A percentile compares a stretch with the other conserved stretches of the same genome.
These are phyloP conservation scores for Colletotrichum lini DNA, from an alignment of 2,329 filamentous ascomycete genomes.

Conservation along the genomic window DNA sequence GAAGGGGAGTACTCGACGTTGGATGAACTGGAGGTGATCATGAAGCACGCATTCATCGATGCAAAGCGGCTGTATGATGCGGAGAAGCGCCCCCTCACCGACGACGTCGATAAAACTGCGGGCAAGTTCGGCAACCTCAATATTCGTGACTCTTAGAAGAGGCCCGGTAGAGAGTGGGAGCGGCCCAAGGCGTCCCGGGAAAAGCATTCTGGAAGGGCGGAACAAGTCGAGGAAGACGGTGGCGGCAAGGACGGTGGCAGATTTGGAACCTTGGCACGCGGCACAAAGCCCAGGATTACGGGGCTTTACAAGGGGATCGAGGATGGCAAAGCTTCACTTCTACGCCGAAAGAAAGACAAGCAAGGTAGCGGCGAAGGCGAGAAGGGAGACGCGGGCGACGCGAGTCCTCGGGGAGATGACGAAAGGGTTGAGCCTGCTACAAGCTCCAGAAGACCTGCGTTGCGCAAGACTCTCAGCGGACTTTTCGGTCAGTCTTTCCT, in stretches of 20 bases:
- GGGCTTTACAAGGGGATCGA: background rate
- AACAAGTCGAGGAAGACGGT: background rate
- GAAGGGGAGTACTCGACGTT: too few relatives aligned
- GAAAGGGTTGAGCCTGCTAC: too few relatives aligned
- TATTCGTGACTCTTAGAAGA: background rate
- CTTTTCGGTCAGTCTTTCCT: too few relatives aligned
- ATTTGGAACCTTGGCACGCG: background rate
- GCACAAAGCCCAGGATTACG: background rate
- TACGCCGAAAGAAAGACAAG: too few relatives aligned
- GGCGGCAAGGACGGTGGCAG: background rate
- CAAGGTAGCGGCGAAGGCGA: background rate
- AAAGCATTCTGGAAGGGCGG: background rate
- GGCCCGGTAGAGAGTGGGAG: too few relatives aligned
- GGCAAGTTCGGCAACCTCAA: background rate
- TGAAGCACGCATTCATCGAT: too few relatives aligned
- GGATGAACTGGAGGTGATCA: too few relatives aligned
- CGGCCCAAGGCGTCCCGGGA: background rate
- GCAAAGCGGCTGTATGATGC: background rate
- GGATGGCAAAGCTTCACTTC: background rate
- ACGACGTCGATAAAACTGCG: background rate
- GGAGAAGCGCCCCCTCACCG: too few relatives aligned
- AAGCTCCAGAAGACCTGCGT: too few relatives aligned
- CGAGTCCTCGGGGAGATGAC: too few relatives aligned
- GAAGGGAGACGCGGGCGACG: background rate
- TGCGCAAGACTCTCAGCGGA: too few relatives aligned